Evolutionary conservation across 768 basidiomycete genomes (phyloP), one percentile per base, ranked within the genome.

Genomic region (Tephrocybe sp.): DNA sequence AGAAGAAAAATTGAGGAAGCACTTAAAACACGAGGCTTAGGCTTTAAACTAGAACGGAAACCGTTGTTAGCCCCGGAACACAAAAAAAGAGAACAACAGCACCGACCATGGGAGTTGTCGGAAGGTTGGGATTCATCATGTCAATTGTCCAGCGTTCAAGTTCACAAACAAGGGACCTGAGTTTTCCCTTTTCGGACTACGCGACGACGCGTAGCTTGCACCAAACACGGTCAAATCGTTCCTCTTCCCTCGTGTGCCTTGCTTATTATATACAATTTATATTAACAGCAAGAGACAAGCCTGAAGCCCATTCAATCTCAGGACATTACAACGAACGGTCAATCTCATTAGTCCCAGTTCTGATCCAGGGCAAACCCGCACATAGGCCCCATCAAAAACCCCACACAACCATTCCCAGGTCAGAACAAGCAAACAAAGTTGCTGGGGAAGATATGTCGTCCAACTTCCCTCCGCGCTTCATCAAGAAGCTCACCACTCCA

Each of bases 401-500:
- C 8, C 36, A 6, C 6, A 19, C 6, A n/a, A n/a, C n/a, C 26
- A 2, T 21, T 13, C 22, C n/a, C 3, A 26, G 18, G 7, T 65
- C 64, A 89, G 68, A 92, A 89, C 64, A 92, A 62, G 58, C 82
- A 83, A 36, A 92, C 89, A 65, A 90, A 92, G 64, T 92, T 92
- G 70, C 89, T 92, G 42, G 89, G 90, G 77, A 93, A 92, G 27
- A 90, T 80, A 60, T 88, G 82, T 60, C 84, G 73, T 30, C 89
- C 89, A 21, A 78, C 74, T 53, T 82, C 76, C 54, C 87, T 74
- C 60, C 91, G 73, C 32, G 74, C 74, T 56, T 91, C 88, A 56
- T 90, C 87, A 38, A 92, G 67, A 54, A 92, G 66, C 62, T 89
- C 86, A 16, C 96, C 96, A 57, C 86, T 89, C 96, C 95, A 98